Base-by-base conservation (phyloP, 2,329 filamentous ascomycete genomes). In the Zymoseptoria brevis region DNA sequence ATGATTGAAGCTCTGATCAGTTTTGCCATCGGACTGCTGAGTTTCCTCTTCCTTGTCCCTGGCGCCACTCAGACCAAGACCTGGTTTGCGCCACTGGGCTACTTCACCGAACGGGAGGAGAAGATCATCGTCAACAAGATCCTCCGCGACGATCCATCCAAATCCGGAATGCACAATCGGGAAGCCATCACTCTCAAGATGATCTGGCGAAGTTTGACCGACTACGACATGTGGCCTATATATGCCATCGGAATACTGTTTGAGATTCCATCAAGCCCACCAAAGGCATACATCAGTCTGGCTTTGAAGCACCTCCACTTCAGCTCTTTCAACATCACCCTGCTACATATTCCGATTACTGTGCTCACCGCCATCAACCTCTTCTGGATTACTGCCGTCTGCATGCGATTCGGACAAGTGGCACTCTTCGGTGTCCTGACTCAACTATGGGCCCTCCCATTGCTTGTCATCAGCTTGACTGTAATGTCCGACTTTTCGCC, bases 1-100 rank as follows among this genome's bases (percentile, higher is more conserved):
- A 68, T 85, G 0, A 75, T 86, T 26, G 83, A 86, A 64, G 82
- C 81, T 0, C 60, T 79, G 2, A 74, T 85, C 45, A 85, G 81
- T 0, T 67, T 82, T 1, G 30, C 73, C 2, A 75, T 86, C 22
- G 83, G 83, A 1, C 55, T 85, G 0, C 67, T 80, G 8, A 77
- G 81, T 0, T 83, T 77, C 64, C 76, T 80, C 9, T 74, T 83
- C 21, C 83, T 87, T 78, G 75, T 76, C 0, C 70, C 76, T 0
- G 75, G 85, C 0, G 87, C 88, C 0, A 86, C 84, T 0, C 79
- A 84, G 54, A 90, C 88, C 3, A 82, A 79, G 8, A 80, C 81
- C 19, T 72, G 78, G 51, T 80, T 89, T 62, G 81, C 83, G 1
- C 83, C 83, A 58, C 57, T 65, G 16, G 86, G 86, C 4, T 87